phyloP scores from a whole-genome alignment of 2,329 filamentous ascomycete genomes.

The Pseudogymnoascus pannorum region DNA sequence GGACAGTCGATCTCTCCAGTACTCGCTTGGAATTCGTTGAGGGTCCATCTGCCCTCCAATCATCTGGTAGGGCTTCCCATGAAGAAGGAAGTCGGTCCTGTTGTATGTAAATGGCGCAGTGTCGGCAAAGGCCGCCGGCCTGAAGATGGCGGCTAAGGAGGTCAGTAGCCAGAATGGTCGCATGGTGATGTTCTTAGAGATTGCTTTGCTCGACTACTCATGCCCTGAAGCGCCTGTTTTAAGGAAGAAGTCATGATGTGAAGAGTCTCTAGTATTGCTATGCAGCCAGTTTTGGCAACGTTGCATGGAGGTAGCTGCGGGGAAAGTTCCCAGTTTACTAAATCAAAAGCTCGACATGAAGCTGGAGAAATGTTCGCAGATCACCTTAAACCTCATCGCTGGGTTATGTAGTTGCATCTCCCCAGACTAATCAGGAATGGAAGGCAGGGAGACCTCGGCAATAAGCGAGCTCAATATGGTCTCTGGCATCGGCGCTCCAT shows the following conservation, averaged over 20 bases:
- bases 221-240: not conserved
- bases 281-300: not conserved
- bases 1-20: constrained; percentile 39
- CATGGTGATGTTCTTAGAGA: not conserved
- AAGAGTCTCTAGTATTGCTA: not conserved
- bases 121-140: not conserved
- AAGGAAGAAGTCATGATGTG: not conserved
- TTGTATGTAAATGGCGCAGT: constrained; percentile 33
- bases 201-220: not conserved
- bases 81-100: constrained; percentile 32
- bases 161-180: not conserved
- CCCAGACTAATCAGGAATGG: not conserved
- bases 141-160: not conserved
- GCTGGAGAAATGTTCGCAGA: not conserved
- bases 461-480: not conserved
- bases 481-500: not conserved
- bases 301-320: constrained; percentile 1
- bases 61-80: constrained; percentile 35
- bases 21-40: constrained; percentile 39
- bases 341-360: not conserved
- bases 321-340: not conserved
- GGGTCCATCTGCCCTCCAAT: constrained; percentile 45
- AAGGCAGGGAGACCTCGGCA: not conserved
- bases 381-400: not conserved
- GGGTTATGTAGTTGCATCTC: not conserved